Conservation (phyloP, 441 rosid species). For the Aquilaria agallochum region DNA sequence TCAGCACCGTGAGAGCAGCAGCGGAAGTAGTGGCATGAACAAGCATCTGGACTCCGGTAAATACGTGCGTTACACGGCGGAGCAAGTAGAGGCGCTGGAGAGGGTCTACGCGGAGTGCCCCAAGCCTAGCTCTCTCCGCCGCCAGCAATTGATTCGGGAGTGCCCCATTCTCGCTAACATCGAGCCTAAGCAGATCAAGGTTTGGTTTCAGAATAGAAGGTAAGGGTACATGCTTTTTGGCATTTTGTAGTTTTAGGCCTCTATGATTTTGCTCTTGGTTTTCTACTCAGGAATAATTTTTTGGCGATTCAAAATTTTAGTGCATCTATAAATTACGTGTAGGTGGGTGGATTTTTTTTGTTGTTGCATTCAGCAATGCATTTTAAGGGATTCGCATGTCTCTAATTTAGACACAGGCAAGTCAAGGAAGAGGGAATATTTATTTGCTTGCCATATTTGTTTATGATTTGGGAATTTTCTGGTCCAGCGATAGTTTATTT, state of each 20-base stretch:
- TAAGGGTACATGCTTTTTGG: slow-evolving; percentile 1
- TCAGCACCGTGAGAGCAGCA: slow-evolving; percentile 72
- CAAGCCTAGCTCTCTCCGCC: slow-evolving; percentile 85
- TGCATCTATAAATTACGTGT: no score
- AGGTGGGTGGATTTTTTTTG: no score
- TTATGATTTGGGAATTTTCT: no score
- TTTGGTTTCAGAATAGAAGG: slow-evolving; percentile 99
- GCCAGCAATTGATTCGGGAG: slow-evolving; percentile 95
- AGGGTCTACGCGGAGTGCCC: slow-evolving; percentile 98
- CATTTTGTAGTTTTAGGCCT: no score
- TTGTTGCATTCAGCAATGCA: background rate
- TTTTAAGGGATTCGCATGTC: slow-evolving; percentile 5
- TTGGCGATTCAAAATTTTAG: no score
- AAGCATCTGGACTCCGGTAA: slow-evolving; percentile 83
- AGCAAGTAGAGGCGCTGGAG: slow-evolving; percentile 99
- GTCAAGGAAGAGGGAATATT: no score
- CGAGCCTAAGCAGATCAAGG: slow-evolving; percentile 99
- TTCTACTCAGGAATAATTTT: no score
- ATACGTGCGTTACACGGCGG: slow-evolving; percentile 96
- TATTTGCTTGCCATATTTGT: no score
- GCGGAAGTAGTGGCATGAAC: slow-evolving; percentile 74
- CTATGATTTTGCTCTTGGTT: no score
- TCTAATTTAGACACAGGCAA: no score
- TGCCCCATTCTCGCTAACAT: slow-evolving; percentile 88
- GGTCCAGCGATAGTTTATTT: no score